Conservation (phyloP, 192 early-diverging fungal species). For the Thoreauomyces humboldtii region DNA sequence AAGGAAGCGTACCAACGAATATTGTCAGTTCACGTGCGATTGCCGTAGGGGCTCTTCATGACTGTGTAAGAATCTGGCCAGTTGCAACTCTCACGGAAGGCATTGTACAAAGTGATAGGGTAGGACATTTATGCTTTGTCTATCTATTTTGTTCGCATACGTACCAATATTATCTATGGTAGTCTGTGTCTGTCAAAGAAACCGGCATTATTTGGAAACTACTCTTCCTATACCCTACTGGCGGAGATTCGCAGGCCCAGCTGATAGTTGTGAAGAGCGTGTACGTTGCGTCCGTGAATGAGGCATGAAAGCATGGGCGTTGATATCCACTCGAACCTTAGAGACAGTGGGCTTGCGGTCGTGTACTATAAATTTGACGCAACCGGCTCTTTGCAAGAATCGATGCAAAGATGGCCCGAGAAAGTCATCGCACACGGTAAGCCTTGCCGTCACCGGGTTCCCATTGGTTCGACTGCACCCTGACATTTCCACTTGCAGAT, state of each 20-base stretch:
- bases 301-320: neutral
- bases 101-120: constrained; percentile 3
- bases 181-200: constrained; percentile 16
- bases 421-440: constrained; percentile 9
- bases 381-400: neutral
- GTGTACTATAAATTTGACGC: constrained; percentile 11
- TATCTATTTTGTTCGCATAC: neutral
- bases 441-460: neutral
- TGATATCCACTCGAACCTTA: neutral
- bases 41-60: constrained; percentile 17
- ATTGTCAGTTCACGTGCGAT: constrained; percentile 31
- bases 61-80: constrained; percentile 1
- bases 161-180: neutral
- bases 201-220: constrained; percentile 18
- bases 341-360: constrained; percentile 1
- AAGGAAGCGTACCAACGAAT: neutral
- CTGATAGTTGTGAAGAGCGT: constrained; percentile 11
- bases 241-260: neutral
- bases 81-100: neutral
- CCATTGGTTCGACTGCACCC: neutral
- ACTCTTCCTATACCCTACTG: constrained; percentile 11
- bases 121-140: neutral
- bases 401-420: constrained; percentile 1
- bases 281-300: neutral
- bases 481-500: neutral